Conservation (phyloP, 441 rosid genomes). For the Jatropha multifida region DNA sequence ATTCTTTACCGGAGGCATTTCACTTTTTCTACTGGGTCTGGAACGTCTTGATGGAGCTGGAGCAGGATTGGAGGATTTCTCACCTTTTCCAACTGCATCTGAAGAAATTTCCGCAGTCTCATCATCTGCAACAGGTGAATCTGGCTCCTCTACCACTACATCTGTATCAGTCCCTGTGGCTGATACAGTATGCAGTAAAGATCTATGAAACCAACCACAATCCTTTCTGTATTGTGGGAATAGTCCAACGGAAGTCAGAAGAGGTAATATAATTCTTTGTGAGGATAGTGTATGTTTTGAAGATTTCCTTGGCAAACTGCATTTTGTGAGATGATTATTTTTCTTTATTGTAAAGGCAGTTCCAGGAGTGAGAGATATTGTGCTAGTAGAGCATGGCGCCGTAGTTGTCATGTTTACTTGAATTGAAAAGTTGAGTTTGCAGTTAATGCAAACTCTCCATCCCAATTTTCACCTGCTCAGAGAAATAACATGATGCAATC, state of each 20-base stretch:
- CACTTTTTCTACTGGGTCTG: constrained; percentile 67
- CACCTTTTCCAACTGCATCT: constrained; percentile 36
- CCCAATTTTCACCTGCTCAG: constrained; percentile 38
- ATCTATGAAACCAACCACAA: constrained; percentile 37
- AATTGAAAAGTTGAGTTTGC: constrained; percentile 19
- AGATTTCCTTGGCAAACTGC: constrained; percentile 50
- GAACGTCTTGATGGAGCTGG: constrained; percentile 50
- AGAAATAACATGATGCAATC: constrained; percentile 9
- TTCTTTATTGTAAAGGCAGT: constrained; percentile 45
- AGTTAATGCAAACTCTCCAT: constrained; percentile 31
- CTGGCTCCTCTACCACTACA: constrained; percentile 68
- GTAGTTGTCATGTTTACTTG: constrained; percentile 54
- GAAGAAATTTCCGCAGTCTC: constrained; percentile 37
- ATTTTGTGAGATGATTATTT: constrained; percentile 41
- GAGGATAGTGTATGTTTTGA: constrained; percentile 32
- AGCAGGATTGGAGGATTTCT: constrained; percentile 34
- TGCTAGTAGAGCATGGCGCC: constrained; percentile 56
- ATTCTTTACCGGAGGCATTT: constrained; percentile 66
- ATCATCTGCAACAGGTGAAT: constrained; percentile 45
- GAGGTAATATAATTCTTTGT: constrained; percentile 47
- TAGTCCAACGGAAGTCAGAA: constrained; percentile 44
- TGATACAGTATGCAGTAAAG: constrained; percentile 27
- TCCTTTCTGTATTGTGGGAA: constrained; percentile 50
- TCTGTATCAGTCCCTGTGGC: constrained; percentile 75
- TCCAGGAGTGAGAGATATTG: constrained; percentile 58